These are phyloP conservation scores for Entomortierella beljakovae DNA, from an alignment of 192 early-diverging fungal species.

Conservation along the genomic window DNA sequence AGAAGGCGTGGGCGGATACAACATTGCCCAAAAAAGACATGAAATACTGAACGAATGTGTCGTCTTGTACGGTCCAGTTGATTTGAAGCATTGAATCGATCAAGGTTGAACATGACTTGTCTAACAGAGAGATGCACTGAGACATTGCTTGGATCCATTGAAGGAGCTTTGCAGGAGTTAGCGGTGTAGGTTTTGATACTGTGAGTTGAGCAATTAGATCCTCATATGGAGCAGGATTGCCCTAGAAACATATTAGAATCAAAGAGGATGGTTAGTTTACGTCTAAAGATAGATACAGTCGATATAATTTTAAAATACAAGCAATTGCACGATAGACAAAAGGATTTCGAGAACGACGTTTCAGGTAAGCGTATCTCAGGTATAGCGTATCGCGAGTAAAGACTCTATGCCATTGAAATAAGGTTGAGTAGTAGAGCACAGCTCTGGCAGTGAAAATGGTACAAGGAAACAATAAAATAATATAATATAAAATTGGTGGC, in stretches of 20 bases:
- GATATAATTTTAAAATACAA: not conserved
- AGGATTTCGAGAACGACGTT: not conserved
- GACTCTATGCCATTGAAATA: slow-evolving; percentile 11
- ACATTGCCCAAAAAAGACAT: slow-evolving; percentile 75
- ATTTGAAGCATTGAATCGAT: slow-evolving; percentile 71
- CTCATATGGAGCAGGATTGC: slow-evolving; percentile 33
- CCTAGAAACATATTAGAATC: slow-evolving; percentile 12
- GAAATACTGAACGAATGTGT: slow-evolving; percentile 67
- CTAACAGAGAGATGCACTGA: slow-evolving; percentile 57
- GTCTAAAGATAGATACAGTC: not conserved
- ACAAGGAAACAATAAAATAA: slow-evolving; percentile 1
- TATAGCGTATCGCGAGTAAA: not conserved
- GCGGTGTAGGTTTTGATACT: slow-evolving; percentile 35
- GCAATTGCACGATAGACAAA: not conserved
- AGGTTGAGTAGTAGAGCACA: not conserved
- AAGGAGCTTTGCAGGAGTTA: slow-evolving; percentile 37
- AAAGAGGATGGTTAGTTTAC: not conserved
- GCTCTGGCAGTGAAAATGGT: not conserved
- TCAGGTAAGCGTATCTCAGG: not conserved
- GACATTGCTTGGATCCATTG: slow-evolving; percentile 62
- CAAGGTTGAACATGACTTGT: slow-evolving; percentile 58
- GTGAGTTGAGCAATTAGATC: slow-evolving; percentile 49
- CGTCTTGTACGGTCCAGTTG: slow-evolving; percentile 67
- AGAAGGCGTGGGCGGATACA: slow-evolving; percentile 79
- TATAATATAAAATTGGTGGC: not conserved